These are phyloP conservation scores for Plectosphaerella cucumerina DNA, from an alignment of 2,329 filamentous ascomycete genomes.

Conservation along the genomic window DNA sequence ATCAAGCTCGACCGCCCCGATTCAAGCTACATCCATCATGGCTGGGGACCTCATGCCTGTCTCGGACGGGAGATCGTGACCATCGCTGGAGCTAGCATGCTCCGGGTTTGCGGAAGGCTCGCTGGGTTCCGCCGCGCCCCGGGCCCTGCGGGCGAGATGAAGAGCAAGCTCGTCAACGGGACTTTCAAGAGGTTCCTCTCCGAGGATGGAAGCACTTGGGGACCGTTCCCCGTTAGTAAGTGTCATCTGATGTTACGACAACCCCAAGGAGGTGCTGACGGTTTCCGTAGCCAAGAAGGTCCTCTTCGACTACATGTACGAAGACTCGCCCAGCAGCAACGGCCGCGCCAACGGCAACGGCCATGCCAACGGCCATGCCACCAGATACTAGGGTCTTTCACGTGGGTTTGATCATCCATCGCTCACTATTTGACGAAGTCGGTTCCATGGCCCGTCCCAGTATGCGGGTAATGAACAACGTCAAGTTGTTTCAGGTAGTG, in stretches of 20 bases:
- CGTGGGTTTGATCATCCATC: too few relatives aligned
- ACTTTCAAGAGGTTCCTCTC: conserved; percentile 7
- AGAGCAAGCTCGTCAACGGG: conserved; percentile 6
- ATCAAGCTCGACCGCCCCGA: conserved; percentile 47
- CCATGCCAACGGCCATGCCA: not conserved
- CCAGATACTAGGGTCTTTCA: too few relatives aligned
- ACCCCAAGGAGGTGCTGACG: not conserved
- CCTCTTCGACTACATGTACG: not conserved
- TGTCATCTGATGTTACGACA: not conserved
- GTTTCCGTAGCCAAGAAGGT: not conserved
- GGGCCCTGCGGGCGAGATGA: conserved; percentile 9
- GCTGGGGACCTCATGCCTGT: conserved; percentile 14
- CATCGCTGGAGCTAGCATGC: conserved; percentile 6
- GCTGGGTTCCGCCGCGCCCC: conserved; percentile 6
- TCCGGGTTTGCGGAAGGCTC: conserved; percentile 7
- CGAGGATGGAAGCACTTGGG: conserved; percentile 7
- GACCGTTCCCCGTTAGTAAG: conserved; percentile 6
- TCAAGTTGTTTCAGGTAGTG: too few relatives aligned
- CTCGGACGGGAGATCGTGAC: conserved; percentile 7
- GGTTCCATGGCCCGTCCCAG: too few relatives aligned
- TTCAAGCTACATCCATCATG: conserved; percentile 47
- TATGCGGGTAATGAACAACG: too few relatives aligned
- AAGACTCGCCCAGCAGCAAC: not conserved
- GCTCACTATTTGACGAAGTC: too few relatives aligned
- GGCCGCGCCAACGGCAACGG: too few relatives aligned